Percentiles rank a stretch among this genome's conserved stretches.
Evolutionary conservation across 2,329 filamentous ascomycete genomes (phyloP).

Genomic region (Xylaria sp.): DNA sequence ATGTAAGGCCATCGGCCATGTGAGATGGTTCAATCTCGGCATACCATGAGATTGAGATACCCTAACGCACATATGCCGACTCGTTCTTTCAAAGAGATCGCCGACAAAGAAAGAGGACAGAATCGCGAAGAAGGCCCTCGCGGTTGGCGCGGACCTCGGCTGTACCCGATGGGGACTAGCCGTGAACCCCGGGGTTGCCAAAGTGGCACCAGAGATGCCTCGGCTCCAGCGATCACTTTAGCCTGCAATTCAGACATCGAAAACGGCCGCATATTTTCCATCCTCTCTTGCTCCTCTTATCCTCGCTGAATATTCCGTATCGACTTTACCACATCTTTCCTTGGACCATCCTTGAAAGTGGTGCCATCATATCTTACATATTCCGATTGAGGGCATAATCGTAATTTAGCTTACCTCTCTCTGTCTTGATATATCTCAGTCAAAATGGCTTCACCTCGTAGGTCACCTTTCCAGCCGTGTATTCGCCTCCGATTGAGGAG

Average conservation of each 20-base stretch:
- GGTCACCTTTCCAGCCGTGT: conserved; percentile 7
- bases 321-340: too few species aligned
- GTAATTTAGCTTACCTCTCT: not conserved
- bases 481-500: not conserved
- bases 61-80: too few species aligned
- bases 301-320: not conserved
- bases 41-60: too few species aligned
- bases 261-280: not conserved
- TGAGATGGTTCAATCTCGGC: too few species aligned
- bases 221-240: not conserved
- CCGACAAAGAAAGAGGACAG: not conserved
- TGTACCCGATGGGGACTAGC: not conserved
- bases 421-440: conserved; percentile 1
- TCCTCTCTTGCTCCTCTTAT: not conserved
- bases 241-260: not conserved
- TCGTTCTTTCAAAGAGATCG: too few species aligned
- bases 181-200: not conserved
- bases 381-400: not conserved
- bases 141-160: not conserved
- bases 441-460: conserved; percentile 34
- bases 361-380: not conserved
- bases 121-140: not conserved
- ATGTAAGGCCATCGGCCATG: too few species aligned
- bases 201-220: not conserved
- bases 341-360: not conserved